phyloP scores from a whole-genome alignment of 2,329 filamentous ascomycete species.

The Aspergillus persii region DNA sequence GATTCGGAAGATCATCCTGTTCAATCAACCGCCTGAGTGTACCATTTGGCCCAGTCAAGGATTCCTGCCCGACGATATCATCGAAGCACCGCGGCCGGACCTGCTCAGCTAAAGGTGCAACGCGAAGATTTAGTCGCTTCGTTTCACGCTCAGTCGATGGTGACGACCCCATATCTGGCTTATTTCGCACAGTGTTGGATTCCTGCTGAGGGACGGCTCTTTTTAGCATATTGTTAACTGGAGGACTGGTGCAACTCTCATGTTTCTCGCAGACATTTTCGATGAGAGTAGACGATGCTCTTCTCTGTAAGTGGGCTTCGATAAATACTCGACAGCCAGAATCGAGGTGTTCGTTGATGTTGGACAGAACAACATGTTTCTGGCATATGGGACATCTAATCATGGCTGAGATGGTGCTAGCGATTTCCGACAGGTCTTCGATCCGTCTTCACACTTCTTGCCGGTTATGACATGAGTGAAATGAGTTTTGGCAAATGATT shows the following conservation, averaged over 20 bases:
- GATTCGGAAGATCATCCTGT: conserved; percentile 79
- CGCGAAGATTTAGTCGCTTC: conserved; percentile 61
- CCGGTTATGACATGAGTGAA: too few species aligned
- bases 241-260: conserved; percentile 28
- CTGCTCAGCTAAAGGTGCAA: conserved; percentile 84
- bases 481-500: too few species aligned
- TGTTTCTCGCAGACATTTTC: too few species aligned
- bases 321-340: conserved; percentile 71
- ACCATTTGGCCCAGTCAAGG: conserved; percentile 74
- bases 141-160: conserved; percentile 40
- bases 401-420: conserved; percentile 27
- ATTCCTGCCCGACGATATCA: conserved; percentile 83
- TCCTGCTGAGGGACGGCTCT: too few species aligned
- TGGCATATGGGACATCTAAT: conserved; percentile 79
- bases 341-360: conserved; percentile 91
- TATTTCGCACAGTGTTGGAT: too few species aligned
- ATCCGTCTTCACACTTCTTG: too few species aligned
- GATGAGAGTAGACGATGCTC: conserved; percentile 34
- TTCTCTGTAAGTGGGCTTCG: conserved; percentile 50
- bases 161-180: conserved; percentile 9
- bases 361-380: conserved; percentile 53
- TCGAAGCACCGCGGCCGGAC: conserved; percentile 85
- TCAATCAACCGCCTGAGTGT: conserved; percentile 84
- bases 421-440: too few species aligned
- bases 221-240: too few species aligned